Base-by-base conservation (phyloP, 2,329 filamentous ascomycete genomes). In the Chaetomium olivaceum region DNA sequence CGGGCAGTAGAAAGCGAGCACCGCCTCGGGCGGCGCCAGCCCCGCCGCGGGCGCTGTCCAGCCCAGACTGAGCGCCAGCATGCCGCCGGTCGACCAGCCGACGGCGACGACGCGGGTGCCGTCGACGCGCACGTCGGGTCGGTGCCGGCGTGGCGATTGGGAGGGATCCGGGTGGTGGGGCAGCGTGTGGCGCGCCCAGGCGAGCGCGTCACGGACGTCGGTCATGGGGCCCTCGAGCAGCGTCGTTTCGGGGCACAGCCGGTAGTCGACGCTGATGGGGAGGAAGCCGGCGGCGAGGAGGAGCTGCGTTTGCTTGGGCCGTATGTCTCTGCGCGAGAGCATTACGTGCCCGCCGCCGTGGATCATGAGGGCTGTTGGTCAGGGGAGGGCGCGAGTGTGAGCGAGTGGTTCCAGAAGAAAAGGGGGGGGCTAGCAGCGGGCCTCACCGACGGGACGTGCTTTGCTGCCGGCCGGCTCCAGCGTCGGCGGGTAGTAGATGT, bases 211-310 rank as follows among this genome's bases (percentile, higher is more conserved):
- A n/a, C 75, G 71, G 0, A 78, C 75, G 68, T 85, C 83, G 2
- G 69, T 67, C 71, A 85, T 78, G 0, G 83, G 76, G 0, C 83
- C 83, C 1, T 82, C 77, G 6, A 76, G 58, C 3, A 85, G 69
- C 23, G 72, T 79, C 2, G 79, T 73, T 52, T 84, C 81, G 0
- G 83, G 83, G 63, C 82, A 85, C 1, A 86, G 76, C 0, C 82
- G 74, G 67, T 85, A 82, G 70, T 85, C 83, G 0, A 85, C 56
- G 65, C 79, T 81, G 11, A 86, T 71, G 0, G 83, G 81, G 1
- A 84, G 71, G 51, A 84, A 75, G 0, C 80, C 79, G 5, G 71
- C 52, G 0, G 72, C 63, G 0, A 83, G 73, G 0, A 85, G 74
- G 1, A 72, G 64, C 3, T 69, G 58, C 0, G 74, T 79, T 61